A percentile compares a stretch with the other conserved stretches of the same genome.
phyloP scores from a whole-genome alignment of 257 asterid genomes.

The Nicotiana tabacum region DNA sequence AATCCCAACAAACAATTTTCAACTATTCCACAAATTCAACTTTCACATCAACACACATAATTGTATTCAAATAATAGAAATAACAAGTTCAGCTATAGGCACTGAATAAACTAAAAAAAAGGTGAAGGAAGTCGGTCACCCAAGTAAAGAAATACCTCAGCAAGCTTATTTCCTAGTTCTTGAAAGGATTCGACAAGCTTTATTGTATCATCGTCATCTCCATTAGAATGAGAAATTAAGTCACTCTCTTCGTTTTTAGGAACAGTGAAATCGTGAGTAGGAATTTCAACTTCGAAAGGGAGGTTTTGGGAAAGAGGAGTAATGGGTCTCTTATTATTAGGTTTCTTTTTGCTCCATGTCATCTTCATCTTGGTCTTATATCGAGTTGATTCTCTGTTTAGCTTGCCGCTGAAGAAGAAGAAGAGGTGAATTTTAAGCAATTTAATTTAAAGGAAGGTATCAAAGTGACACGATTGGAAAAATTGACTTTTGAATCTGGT shows the following conservation, averaged over 20 bases:
- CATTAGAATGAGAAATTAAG: slow-evolving; percentile 8
- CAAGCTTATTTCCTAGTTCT: slow-evolving; percentile 69
- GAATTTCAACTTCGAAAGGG: slow-evolving; percentile 51
- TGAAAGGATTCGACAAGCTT: slow-evolving; percentile 48
- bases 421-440: too few species aligned
- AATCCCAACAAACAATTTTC: not conserved
- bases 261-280: not conserved
- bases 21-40: not conserved
- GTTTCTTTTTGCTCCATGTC: slow-evolving; percentile 60
- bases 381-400: too few species aligned
- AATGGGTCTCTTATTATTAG: slow-evolving; percentile 39
- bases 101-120: not conserved
- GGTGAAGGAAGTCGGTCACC: not conserved
- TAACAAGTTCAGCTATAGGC: not conserved
- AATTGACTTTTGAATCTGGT: too few species aligned
- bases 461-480: too few species aligned
- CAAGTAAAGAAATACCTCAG: slow-evolving; percentile 52
- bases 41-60: not conserved
- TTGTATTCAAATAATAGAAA: not conserved
- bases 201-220: slow-evolving; percentile 27
- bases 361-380: slow-evolving; percentile 49
- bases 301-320: slow-evolving; percentile 38
- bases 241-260: slow-evolving; percentile 1
- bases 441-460: too few species aligned
- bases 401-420: too few species aligned